phyloP scores from a whole-genome alignment of 768 basidiomycete species.

The Rhodosporidiobolus sp. region DNA sequence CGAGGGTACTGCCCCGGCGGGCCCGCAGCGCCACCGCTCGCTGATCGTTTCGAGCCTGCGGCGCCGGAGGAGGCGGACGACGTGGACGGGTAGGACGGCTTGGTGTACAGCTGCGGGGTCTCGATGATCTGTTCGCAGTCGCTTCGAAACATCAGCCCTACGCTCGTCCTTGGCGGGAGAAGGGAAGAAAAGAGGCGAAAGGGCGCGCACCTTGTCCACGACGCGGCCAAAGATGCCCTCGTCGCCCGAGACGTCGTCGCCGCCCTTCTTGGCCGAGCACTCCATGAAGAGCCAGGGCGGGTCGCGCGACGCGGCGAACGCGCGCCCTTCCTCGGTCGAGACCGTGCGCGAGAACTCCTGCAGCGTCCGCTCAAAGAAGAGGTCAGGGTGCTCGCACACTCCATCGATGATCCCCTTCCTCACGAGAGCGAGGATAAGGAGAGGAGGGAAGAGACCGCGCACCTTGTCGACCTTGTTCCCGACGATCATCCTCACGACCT shows the following conservation, averaged over 20 bases:
- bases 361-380: no score
- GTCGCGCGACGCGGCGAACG: constrained; percentile 64
- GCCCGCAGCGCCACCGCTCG: background rate
- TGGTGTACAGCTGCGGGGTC: constrained; percentile 34
- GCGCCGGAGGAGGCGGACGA: background rate
- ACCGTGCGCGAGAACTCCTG: constrained; percentile 91
- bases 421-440: background rate
- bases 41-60: background rate
- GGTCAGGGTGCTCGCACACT: no score
- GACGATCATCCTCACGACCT: constrained; percentile 90
- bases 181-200: background rate
- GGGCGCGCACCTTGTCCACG: constrained; percentile 63
- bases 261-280: constrained; percentile 84
- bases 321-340: constrained; percentile 67
- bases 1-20: constrained; percentile 27
- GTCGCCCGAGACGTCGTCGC: constrained; percentile 58
- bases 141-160: rapidly evolving
- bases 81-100: background rate
- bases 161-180: background rate
- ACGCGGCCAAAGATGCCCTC: constrained; percentile 71
- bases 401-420: no score
- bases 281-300: constrained; percentile 86
- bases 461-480: constrained; percentile 89
- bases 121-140: constrained; percentile 30
- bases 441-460: background rate